Evolutionary conservation across 495 filamentous ascomycete genomes (phyloP), one percentile per base, ranked within the genome.

Genomic region (Recurvomyces mirabilis): DNA sequence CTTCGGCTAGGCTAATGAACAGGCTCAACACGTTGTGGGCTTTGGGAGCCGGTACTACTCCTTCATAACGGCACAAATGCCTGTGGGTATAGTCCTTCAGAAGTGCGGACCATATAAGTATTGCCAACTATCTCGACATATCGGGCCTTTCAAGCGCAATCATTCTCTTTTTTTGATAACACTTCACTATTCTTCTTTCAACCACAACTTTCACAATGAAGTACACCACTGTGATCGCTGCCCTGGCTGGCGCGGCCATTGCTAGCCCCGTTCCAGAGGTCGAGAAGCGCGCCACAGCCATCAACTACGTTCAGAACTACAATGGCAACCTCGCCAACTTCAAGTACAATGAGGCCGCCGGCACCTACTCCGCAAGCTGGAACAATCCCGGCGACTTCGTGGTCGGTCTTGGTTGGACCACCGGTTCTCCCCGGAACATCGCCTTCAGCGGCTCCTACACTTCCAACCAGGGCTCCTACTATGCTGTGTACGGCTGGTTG

Each of bases 401-500:
- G 17, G 45, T 38, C 17, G 43, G 43, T 38, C 32, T 40, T 10
- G 43, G 43, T 20, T 46, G 43, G 43, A 28, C 14, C 3, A 39
- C 43, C 26, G 43, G 46, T 46, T 14, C 23, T 25, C 19, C 29
- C 29, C 29, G 38, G 29, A 18, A 13, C 13, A 33, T 25, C 28
- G 24, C 14, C 30, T 31, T n/a, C 13, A 59, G 60, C 47, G 47
- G 35, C 52, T 58, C 29, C 31, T 76, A 71, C 66, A 66, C 57
- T 53, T 69, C 67, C 6, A 70, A 63, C 31, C 73, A 68, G 66
- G 70, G 71, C 62, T 55, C 51, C 41, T 73, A 75, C 60, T 69
- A 78, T 19, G 63, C 73, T 46, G 62, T 78, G 38, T 78, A 78
- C 64, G 74, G 74, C 37, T 78, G 74, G 74, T 75, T 71, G 24